Evolutionary conservation across 2,329 filamentous ascomycete species (phyloP), one percentile per base, ranked within the genome.

Genomic region (Nothophaeocryptopus gaeumannii): DNA sequence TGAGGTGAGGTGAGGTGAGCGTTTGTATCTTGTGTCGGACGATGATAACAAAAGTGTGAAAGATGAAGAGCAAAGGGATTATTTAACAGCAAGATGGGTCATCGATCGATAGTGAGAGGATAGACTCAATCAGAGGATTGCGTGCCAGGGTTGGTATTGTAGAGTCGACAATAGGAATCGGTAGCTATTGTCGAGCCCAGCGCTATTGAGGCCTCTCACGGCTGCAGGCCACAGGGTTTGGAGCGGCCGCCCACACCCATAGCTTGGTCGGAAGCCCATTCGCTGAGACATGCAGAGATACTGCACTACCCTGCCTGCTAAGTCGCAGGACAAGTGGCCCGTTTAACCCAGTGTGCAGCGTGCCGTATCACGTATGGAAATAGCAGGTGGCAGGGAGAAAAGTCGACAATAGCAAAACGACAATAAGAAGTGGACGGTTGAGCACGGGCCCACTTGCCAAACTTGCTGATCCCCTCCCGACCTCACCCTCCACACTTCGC

Each of bases 121-220:
- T 26, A 26, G 20, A 26, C 20, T 26, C 20, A 26, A 26, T 3
- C 20, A 26, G 20, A 26, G 20, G 7, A 26, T 26, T 3, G 20
- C 20, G 20, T 26, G 20, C 20, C 20, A 26, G 20, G 20, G 20
- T 26, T 26, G 20, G 20, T 26, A 26, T 26, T 26, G 20, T 26
- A 26, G 20, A 26, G 20, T 26, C 20, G 20, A 26, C 20, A 26
- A 45, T 45, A 45, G 32, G 32, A 45, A 36, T 33, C 42, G 13
- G 42, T 34, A 34, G 42, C 42, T 45, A 45, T 45, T 45, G 42
- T 45, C 41, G 14, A 45, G 41, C 41, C 41, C 41, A 36, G 35
- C 41, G 20, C 10, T 10, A 36, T 45, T 45, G 29, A 10, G 20
- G 33, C 12, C 32, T 30, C 29, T 30, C 39, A 41, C 26, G 12